Conservation (phyloP, 495 filamentous ascomycete species). For the Aspergillus wentii region DNA sequence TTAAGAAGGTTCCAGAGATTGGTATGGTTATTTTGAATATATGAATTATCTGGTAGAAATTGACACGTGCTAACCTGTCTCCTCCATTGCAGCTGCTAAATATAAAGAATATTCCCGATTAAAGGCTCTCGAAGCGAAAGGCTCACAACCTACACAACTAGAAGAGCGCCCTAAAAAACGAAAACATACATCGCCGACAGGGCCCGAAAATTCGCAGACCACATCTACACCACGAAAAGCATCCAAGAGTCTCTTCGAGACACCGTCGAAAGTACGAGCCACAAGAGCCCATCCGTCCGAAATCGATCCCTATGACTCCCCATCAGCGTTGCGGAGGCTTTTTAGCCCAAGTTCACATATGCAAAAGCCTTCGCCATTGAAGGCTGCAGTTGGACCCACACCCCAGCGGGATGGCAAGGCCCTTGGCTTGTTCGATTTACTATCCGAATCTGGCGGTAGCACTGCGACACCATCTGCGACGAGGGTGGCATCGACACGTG, state of each 20-base stretch:
- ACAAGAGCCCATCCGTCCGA: conserved; percentile 38
- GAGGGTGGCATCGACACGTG: conserved; percentile 22
- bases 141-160: conserved; percentile 9
- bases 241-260: conserved; percentile 29
- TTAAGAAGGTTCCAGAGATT: conserved; percentile 78
- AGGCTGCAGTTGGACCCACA: conserved; percentile 68
- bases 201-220: conserved; percentile 12
- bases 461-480: conserved; percentile 36
- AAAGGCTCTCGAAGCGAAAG: conserved; percentile 49
- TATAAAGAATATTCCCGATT: conserved; percentile 86
- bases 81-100: conserved; percentile 59
- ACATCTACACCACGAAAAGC: conserved; percentile 29
- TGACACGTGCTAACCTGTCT: not conserved
- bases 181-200: conserved; percentile 30
- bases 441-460: conserved; percentile 55
- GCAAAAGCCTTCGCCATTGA: conserved; percentile 28
- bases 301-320: conserved; percentile 53
- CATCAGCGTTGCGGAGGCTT: conserved; percentile 50
- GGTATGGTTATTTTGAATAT: conserved; percentile 44
- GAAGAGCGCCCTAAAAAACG: conserved; percentile 34
- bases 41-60: not conserved
- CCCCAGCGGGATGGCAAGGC: conserved; percentile 86
- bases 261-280: conserved; percentile 42
- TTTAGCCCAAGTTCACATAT: conserved; percentile 53
- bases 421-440: conserved; percentile 86